phyloP scores from a whole-genome alignment of 768 basidiomycete species.

The Tulasnella sp. region DNA sequence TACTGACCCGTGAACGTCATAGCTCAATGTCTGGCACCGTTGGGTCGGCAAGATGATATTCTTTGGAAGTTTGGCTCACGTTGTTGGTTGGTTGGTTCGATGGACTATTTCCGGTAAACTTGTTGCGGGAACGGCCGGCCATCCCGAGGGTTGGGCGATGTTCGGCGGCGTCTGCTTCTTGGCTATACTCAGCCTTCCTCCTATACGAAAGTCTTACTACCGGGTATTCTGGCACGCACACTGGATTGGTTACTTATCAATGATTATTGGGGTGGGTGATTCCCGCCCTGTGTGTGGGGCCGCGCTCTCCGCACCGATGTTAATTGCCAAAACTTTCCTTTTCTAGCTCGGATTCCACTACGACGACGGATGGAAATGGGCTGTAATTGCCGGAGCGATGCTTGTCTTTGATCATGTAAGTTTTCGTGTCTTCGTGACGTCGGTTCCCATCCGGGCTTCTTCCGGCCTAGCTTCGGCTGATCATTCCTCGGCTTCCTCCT shows the following conservation, averaged over 20 bases:
- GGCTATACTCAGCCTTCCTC: constrained; percentile 57
- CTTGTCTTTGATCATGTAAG: constrained; percentile 51
- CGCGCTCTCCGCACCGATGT: constrained; percentile 23
- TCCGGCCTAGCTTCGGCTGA: neutral
- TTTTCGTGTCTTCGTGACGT: neutral
- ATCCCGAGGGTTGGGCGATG: constrained; percentile 44
- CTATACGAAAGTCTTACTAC: constrained; percentile 56
- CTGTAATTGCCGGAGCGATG: constrained; percentile 47
- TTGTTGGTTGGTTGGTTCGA: constrained; percentile 51
- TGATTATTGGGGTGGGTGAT: constrained; percentile 53
- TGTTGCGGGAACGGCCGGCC: constrained; percentile 36
- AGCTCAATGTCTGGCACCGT: constrained; percentile 76
- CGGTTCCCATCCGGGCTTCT: neutral
- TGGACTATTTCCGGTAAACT: constrained; percentile 35
- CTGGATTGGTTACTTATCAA: constrained; percentile 48
- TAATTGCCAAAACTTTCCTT: neutral
- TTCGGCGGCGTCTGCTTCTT: constrained; percentile 53
- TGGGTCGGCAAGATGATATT: constrained; percentile 58
- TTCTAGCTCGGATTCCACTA: constrained; percentile 44
- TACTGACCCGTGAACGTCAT: neutral
- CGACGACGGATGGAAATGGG: constrained; percentile 49
- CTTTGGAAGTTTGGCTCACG: constrained; percentile 56
- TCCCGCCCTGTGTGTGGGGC: constrained; percentile 26
- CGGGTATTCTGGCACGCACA: constrained; percentile 64
- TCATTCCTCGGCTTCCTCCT: neutral